These are phyloP conservation scores for Stachybotrys chlorohalonatus DNA, from an alignment of 2,329 filamentous ascomycete species.

Conservation along the genomic window DNA sequence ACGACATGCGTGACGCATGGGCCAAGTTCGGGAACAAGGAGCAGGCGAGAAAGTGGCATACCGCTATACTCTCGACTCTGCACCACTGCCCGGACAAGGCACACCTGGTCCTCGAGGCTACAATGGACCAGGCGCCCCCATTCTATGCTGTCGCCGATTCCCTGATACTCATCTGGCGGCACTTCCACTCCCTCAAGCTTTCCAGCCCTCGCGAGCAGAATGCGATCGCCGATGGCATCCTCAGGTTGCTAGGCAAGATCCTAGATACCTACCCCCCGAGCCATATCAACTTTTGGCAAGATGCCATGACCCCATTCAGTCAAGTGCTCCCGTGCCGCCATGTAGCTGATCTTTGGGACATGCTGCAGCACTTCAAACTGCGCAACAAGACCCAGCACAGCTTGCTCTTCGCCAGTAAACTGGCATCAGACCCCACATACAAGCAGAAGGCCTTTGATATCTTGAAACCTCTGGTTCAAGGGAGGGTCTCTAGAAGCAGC, in stretches of 20 bases:
- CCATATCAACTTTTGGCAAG: constrained; percentile 20
- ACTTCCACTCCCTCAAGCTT: constrained; percentile 7
- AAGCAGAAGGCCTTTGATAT: constrained; percentile 36
- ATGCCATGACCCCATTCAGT: background rate
- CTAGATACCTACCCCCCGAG: constrained; percentile 14
- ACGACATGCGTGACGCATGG: constrained; percentile 25
- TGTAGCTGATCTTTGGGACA: constrained; percentile 23
- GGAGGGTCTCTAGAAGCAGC: constrained; percentile 24
- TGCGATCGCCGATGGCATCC: constrained; percentile 17
- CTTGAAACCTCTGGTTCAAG: constrained; percentile 23
- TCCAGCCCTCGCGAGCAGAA: constrained; percentile 9
- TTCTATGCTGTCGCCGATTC: constrained; percentile 29
- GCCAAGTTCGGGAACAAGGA: constrained; percentile 3
- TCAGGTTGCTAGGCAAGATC: constrained; percentile 17
- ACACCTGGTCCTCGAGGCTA: constrained; percentile 24
- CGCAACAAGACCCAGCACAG: constrained; percentile 25
- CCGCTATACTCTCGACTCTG: constrained; percentile 26
- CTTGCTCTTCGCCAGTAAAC: constrained; percentile 35
- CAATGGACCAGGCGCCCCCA: constrained; percentile 23
- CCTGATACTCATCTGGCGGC: constrained; percentile 19
- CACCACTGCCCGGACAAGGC: constrained; percentile 20
- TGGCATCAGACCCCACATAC: constrained; percentile 29
- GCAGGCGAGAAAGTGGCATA: constrained; percentile 20
- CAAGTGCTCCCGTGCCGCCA: constrained; percentile 16
- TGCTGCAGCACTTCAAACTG: constrained; percentile 22